These are phyloP conservation scores for Candida ulmi DNA, from an alignment of 805 yeast species.

Conservation along the genomic window DNA sequence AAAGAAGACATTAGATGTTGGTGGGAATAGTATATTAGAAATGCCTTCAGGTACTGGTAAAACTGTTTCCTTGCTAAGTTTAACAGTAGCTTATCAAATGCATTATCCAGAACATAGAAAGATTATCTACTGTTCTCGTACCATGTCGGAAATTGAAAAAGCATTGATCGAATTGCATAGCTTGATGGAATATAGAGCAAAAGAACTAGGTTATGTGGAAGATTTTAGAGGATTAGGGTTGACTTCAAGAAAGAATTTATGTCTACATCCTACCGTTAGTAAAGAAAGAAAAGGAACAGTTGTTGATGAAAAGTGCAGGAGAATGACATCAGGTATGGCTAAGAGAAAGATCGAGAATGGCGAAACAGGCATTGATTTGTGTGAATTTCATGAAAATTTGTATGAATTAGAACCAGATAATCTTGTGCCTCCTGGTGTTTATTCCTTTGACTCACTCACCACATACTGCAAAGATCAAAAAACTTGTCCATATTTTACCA, in stretches of 20 bases:
- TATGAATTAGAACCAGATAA: conserved; percentile 84
- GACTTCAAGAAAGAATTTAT: conserved; percentile 89
- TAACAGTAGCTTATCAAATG: conserved; percentile 94
- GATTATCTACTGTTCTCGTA: conserved; percentile 96
- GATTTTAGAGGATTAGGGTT: conserved; percentile 93
- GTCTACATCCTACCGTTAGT: conserved; percentile 83
- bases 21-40: conserved; percentile 93
- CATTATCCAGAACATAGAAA: conserved; percentile 90
- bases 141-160: conserved; percentile 98
- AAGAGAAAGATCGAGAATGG: conserved; percentile 60
- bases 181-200: conserved; percentile 80
- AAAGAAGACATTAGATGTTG: conserved; percentile 88
- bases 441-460: conserved; percentile 81
- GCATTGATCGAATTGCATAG: conserved; percentile 87
- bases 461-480: conserved; percentile 72
- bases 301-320: conserved; percentile 94
- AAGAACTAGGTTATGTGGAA: conserved; percentile 80
- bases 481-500: conserved; percentile 95
- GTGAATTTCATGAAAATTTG: conserved; percentile 88
- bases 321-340: conserved; percentile 88
- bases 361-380: conserved; percentile 52
- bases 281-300: conserved; percentile 86
- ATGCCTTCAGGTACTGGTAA: conserved; percentile 99
- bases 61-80: conserved; percentile 83
- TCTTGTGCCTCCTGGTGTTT: conserved; percentile 87